Evolutionary conservation across 129 eudicot genomes (phyloP).

Genomic region (Flaveria robusta): DNA sequence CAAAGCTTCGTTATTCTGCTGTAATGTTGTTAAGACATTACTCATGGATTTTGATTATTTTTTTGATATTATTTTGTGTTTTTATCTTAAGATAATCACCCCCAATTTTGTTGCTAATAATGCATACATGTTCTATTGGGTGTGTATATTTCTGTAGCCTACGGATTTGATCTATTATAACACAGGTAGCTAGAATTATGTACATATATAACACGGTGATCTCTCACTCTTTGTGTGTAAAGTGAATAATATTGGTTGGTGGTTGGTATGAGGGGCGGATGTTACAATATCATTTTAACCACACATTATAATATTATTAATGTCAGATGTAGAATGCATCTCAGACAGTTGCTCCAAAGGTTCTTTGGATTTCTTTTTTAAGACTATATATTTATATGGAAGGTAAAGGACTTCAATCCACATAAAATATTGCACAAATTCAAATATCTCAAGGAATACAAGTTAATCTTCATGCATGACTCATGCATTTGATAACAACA

Average conservation of each 20-base stretch:
- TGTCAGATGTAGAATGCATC: background rate
- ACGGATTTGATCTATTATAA: background rate
- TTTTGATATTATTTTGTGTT: too few relatives aligned
- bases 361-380: background rate
- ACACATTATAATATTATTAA: background rate
- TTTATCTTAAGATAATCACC: background rate
- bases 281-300: background rate
- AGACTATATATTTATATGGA: constrained; percentile 12
- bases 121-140: background rate
- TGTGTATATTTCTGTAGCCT: background rate
- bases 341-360: background rate
- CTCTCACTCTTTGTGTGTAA: too few relatives aligned
- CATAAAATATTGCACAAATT: background rate
- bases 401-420: constrained; percentile 11
- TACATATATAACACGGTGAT: too few relatives aligned
- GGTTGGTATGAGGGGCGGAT: too few relatives aligned
- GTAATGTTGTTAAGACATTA: too few relatives aligned
- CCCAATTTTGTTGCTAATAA: too few relatives aligned
- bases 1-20: background rate
- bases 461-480: constrained; percentile 21
- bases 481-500: constrained; percentile 17
- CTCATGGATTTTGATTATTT: background rate
- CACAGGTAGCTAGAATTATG: too few relatives aligned
- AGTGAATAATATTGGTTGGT: too few relatives aligned
- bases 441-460: constrained; percentile 21